These are phyloP conservation scores for Ailanthus altissimus DNA, from an alignment of 345 rosid genomes.

Conservation along the genomic window DNA sequence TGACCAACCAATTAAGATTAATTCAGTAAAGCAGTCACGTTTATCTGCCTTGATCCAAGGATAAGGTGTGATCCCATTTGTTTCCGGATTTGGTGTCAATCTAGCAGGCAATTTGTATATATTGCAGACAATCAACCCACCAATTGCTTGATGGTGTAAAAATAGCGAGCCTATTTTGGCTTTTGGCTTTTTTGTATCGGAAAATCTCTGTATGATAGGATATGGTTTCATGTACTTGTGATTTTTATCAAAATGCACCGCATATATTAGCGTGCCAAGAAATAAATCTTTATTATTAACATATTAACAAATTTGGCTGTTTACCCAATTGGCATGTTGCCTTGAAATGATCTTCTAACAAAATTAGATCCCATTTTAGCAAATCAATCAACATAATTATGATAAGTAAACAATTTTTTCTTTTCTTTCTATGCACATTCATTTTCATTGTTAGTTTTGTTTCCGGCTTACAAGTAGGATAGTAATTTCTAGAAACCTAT, in stretches of 20 bases:
- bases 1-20: background rate
- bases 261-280: no score
- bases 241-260: background rate
- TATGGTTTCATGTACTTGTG: background rate
- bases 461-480: background rate
- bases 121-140: no score
- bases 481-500: background rate
- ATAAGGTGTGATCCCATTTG: no score
- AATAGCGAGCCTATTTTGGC: no score
- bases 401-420: background rate
- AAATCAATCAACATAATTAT: background rate
- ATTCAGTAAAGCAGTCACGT: background rate
- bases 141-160: no score
- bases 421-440: background rate
- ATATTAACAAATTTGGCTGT: background rate
- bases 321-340: background rate
- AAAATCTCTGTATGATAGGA: background rate
- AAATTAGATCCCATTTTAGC: background rate
- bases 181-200: background rate
- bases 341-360: background rate
- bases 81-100: background rate
- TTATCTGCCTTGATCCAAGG: background rate
- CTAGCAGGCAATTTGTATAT: background rate
- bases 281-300: no score
- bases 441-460: background rate